Evolutionary conservation across 768 basidiomycete genomes (phyloP).

Genomic region (Psilocybe azurescens): DNA sequence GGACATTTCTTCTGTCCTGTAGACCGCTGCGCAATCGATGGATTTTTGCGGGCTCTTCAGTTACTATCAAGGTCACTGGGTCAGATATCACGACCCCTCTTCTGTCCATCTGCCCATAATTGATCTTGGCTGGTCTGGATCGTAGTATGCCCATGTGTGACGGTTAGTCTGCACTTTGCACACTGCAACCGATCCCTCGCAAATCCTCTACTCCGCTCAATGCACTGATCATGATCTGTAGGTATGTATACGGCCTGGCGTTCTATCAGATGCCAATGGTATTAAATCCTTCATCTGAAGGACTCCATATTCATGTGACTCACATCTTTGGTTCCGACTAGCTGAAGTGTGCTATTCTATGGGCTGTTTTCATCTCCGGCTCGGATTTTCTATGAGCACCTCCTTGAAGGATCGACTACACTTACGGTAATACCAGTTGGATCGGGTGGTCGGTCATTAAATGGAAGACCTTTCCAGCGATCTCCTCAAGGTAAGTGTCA

Average conservation of each 20-base stretch:
- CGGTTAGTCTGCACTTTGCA: neutral
- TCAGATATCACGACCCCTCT: neutral
- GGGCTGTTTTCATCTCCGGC: neutral
- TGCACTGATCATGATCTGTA: neutral
- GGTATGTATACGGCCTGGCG: neutral
- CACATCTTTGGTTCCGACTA: neutral
- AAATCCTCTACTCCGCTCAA: neutral
- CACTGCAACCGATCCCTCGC: neutral
- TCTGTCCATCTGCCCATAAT: neutral
- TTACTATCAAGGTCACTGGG: neutral
- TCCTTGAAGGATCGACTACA: neutral
- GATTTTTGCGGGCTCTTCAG: too few relatives aligned
- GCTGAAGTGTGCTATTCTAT: neutral
- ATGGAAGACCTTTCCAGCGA: neutral
- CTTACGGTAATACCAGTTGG: neutral
- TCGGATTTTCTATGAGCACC: neutral
- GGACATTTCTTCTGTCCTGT: neutral
- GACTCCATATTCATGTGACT: neutral
- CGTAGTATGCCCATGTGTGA: neutral
- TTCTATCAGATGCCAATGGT: neutral
- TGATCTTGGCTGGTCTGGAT: neutral
- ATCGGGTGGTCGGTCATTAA: neutral
- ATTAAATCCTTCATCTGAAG: neutral
- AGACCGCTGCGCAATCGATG: neutral
- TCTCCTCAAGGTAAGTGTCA: neutral